Conservation (phyloP, 2,329 filamentous ascomycete genomes). For the Sclerotinia subarctica region DNA sequence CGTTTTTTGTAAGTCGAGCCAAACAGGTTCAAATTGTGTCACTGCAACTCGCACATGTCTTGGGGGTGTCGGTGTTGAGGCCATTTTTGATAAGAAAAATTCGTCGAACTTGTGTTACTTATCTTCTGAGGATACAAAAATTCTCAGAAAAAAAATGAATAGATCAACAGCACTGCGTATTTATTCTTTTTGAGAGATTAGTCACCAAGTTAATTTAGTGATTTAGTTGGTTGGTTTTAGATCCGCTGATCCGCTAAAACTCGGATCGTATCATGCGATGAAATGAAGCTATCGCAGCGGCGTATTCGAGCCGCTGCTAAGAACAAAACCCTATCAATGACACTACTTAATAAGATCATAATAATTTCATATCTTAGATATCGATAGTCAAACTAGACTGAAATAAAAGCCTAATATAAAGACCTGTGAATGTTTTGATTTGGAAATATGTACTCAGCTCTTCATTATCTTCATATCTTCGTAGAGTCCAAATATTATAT, state of each 20-base stretch:
- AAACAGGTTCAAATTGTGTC: conserved; percentile 56
- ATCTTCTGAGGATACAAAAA: neutral
- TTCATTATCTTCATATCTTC: neutral
- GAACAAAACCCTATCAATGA: neutral
- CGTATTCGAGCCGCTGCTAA: neutral
- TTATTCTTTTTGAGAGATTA: neutral
- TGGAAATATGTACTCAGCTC: neutral
- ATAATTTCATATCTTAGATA: neutral
- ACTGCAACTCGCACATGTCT: conserved; percentile 41
- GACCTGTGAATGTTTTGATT: neutral
- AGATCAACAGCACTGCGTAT: neutral
- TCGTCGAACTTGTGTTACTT: neutral
- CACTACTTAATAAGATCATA: neutral
- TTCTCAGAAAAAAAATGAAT: neutral
- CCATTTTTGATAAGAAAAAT: neutral
- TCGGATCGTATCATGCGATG: neutral
- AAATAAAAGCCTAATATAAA: neutral
- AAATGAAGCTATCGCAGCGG: neutral
- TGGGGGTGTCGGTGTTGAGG: neutral
- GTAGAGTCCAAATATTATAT: neutral
- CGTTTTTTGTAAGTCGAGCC: conserved; percentile 54
- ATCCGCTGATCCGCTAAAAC: neutral
- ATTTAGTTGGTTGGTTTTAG: neutral
- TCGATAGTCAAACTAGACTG: neutral
- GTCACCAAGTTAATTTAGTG: neutral